Evolutionary conservation across 768 basidiomycete genomes (phyloP).

Genomic region (Kwoniella pini): DNA sequence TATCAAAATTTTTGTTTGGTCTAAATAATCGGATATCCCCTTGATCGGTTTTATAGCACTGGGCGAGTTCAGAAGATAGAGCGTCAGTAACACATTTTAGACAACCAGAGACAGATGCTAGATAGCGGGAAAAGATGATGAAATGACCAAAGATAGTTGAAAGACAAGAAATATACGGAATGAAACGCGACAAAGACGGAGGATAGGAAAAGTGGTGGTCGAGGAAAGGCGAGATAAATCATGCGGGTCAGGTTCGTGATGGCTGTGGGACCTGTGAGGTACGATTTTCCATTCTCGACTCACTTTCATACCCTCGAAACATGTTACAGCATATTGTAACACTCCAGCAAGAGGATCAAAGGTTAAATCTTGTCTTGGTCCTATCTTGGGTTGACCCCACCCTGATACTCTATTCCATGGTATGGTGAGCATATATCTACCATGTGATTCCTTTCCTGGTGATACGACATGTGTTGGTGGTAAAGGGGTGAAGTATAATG

Average conservation of each 20-base stretch:
- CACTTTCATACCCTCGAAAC: slow-evolving; percentile 90
- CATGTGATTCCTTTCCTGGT: slow-evolving; percentile 42
- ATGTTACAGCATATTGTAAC: slow-evolving; percentile 70
- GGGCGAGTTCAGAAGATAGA: background rate
- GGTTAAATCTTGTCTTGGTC: slow-evolving; percentile 72
- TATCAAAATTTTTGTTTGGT: slow-evolving; percentile 95
- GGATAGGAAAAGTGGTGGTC: background rate
- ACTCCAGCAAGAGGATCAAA: slow-evolving; percentile 79
- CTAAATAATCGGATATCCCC: slow-evolving; percentile 81
- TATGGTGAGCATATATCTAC: slow-evolving; percentile 69
- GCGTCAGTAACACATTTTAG: no score
- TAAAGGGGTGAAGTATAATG: slow-evolving; percentile 43
- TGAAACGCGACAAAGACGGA: no score
- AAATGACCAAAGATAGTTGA: no score
- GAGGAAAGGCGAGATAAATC: background rate
- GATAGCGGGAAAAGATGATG: no score
- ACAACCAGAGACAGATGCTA: no score
- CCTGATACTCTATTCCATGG: slow-evolving; percentile 71
- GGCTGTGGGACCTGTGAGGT: no score
- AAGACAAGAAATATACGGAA: no score
- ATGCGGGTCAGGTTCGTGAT: no score
- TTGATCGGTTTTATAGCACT: slow-evolving; percentile 66
- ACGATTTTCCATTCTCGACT: no score
- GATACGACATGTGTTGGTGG: slow-evolving; percentile 30
- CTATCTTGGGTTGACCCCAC: slow-evolving; percentile 80